Evolutionary conservation across 352 stramenopile species (phyloP), one percentile per base, ranked within the genome.

Genomic region (Phytophthora pluvialis): DNA sequence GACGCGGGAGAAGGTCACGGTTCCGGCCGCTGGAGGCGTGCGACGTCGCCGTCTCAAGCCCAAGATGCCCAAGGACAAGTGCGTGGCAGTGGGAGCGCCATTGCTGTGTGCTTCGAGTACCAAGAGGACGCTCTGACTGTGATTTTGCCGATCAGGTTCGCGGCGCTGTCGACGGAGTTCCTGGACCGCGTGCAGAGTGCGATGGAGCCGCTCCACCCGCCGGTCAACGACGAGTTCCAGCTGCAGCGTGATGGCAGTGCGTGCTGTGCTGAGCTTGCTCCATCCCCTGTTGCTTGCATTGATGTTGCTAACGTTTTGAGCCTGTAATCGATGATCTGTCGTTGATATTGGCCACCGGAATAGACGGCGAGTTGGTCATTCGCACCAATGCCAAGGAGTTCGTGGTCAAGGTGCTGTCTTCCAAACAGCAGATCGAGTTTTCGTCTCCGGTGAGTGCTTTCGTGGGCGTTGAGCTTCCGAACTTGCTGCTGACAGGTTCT

Each of bases 361-460:
- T 33, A 88, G 72, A 73, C 45, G 57, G 47, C 15, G 66, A 73
- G 28, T 50, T 94, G n/a, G 72, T 75, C 47, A 83, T 92, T 33
- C 70, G 70, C 26, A 69, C 77, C 12, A 75, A 73, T 42, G 64
- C 70, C 35, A 80, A 88, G 35, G 78, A 87, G 50, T 94, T 94
- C 56, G 71, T 79, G 59, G 67, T 94, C 49, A 77, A 84, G 25
- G 72, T 89, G 45, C 44, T 87, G 42, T 15, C 67, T 16, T 54
- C 68, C 50, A 90, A 89, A 70, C 83, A 92, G 72, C 83, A 90
- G 57, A 77, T 92, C 53, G 72, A 83, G 47, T 85, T 92, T 62
- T 78, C 70, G 5, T 89, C 83, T 35, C 83, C 83, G n/a, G 83
- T 83, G 38, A 28, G 67, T 25, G 50, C 12, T 15, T 12, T n/a